Evolutionary conservation across 2,329 filamentous ascomycete genomes (phyloP), one percentile per base, ranked within the genome.

Genomic region (Paraconiothyrium brasiliense): DNA sequence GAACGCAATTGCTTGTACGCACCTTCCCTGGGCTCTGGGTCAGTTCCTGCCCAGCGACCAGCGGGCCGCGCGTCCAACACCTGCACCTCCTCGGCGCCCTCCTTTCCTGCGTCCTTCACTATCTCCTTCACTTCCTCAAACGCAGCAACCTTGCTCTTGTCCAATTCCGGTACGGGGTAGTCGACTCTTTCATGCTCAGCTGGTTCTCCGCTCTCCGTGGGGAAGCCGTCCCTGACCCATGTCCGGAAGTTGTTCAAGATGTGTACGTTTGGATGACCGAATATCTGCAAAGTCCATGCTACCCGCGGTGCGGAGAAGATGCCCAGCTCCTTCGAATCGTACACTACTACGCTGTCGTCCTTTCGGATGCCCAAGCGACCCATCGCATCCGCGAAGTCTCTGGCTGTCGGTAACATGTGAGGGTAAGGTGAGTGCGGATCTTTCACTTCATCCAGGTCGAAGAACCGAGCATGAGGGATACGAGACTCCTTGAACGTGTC

Each of bases 261-360:
- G 78, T 97, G 93, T 14, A 99, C 94, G 66, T 88, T 90, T 48
- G 88, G 84, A 77, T 99, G 95, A 1, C 95, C 95, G 78, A 98
- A 98, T 37, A 93, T 88, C 72, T 88, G 89, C 67, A 99, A 83
- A 1, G 94, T 99, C 95, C 95, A 99, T 60, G 90, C 94, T 0
- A 97, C 94, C 46, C 95, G 87, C 4, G 95, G 95, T 1, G 94
- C 95, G 70, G 92, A 95, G 81, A 99, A 97, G 62, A 99, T 94
- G 10, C 95, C 95, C 34, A 94, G 83, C 82, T 98, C 94, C 65
- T 92, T 90, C 32, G 89, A 90, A 77, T 99, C 95, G 76, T 99
- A 99, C 5, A 99, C 92, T 0, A 99, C 95, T 4, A 99, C 87
- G 39, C 89, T 91, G 68, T 99, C 95, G 68, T 97, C 92, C 65